Base-by-base conservation (phyloP, 2,329 filamentous ascomycete species). In the Onygenales sp. region DNA sequence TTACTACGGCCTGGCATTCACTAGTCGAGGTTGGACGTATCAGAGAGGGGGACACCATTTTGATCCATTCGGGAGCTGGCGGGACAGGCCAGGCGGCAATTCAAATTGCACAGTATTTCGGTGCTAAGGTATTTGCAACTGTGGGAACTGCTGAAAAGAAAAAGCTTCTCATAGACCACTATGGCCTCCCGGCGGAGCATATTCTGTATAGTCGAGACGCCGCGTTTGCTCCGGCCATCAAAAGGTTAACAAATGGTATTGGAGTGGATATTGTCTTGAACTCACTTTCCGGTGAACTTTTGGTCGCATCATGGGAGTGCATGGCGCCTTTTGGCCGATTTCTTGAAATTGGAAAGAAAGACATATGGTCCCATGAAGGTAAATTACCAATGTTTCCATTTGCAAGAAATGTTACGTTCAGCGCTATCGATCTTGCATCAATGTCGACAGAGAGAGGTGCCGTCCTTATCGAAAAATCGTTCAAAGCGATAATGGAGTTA, bases 221-320 rank as follows among this genome's bases (percentile, higher is more conserved):
- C 2, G 51, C 42, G 7, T 67, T 68, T 33, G n/a, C 55, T 0
- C 5, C 9, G 1, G 56, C 50, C 27, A 9, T 68, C 2, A 55
- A 61, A 45, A 31, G 43, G 0, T 58, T 50, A 7, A 68, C 65
- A 1, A 17, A 52, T 2, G 58, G 60, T 0, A 48, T 39, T 1
- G 65, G 64, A 5, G 61, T 64, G 2, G 62, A 68, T 41, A 13
- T 66, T 2, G 61, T 64, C 5, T 55, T 68, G 2, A 67, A 65
- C 42, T 64, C 63, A 1, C 51, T 67, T 1, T 58, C 62, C 1
- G 66, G 64, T 2, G 61, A 66, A 2, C 50, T 66, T 4, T 48
- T 66, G 2, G 57, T 62, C 13, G 58, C 60, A 1, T 60, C 61
- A 0, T 67, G 64, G 64, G 51, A 60, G n/a, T 63, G 60, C 42